Conservation (phyloP, 208 protist genomes). For the Crithidia sp. region DNA sequence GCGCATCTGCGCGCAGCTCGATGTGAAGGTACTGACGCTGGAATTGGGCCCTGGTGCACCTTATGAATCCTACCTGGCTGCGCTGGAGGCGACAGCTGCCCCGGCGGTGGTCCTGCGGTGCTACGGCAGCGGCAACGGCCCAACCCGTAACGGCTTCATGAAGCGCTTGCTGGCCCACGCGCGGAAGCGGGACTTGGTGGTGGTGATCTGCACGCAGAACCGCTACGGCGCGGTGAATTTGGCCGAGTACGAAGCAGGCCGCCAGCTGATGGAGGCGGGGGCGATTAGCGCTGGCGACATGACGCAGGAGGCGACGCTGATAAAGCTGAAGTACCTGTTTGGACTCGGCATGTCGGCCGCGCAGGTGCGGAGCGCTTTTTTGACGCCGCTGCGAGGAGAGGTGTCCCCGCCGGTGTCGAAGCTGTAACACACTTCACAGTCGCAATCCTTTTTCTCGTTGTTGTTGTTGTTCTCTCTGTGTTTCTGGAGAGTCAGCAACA, state of each 20-base stretch:
- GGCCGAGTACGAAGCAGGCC: slow-evolving; percentile 79
- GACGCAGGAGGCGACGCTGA: slow-evolving; percentile 90
- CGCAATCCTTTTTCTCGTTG: neutral
- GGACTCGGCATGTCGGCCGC: slow-evolving; percentile 50
- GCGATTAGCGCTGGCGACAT: slow-evolving; percentile 88
- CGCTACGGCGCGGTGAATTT: slow-evolving; percentile 68
- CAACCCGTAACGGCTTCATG: slow-evolving; percentile 70
- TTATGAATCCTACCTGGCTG: slow-evolving; percentile 24
- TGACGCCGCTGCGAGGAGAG: slow-evolving; percentile 32
- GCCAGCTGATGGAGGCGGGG: slow-evolving; percentile 63
- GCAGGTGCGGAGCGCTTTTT: slow-evolving; percentile 47
- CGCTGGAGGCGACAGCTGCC: slow-evolving; percentile 43
- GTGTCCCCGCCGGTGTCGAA: slow-evolving; percentile 30
- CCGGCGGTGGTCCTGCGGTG: slow-evolving; percentile 89
- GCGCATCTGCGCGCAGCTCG: slow-evolving; percentile 58
- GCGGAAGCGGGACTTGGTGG: slow-evolving; percentile 76
- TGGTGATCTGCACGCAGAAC: slow-evolving; percentile 93
- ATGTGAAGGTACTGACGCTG: slow-evolving; percentile 52
- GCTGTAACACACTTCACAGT: slow-evolving; percentile 12
- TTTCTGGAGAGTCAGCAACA: too few relatives aligned
- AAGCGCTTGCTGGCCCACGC: slow-evolving; percentile 65
- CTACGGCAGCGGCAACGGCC: slow-evolving; percentile 95
- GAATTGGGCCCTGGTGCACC: slow-evolving; percentile 84
- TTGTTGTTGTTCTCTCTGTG: neutral
- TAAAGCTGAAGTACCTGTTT: slow-evolving; percentile 92